Evolutionary conservation across 768 basidiomycete species (phyloP), one percentile per base, ranked within the genome.

Genomic region (Auricularia auricula-judae): DNA sequence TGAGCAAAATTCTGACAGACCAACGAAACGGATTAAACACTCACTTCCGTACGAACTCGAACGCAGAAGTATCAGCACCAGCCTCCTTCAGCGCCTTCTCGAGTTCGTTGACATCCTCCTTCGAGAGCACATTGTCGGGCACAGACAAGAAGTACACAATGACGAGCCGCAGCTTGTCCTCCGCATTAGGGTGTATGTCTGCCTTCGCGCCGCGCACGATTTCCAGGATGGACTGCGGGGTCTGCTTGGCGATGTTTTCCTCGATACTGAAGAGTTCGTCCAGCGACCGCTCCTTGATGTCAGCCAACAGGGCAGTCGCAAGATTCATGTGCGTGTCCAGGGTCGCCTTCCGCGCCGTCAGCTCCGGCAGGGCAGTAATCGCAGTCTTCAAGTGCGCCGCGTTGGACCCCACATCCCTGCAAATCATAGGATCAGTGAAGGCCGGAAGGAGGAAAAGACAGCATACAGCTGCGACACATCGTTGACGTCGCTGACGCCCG

Each of bases 311-410:
- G 18, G 95, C 89, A 12, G 95, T 97, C 43, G 96, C 96, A 64
- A 99, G 96, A 76, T 98, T 98, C 95, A 99, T 98, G 73, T 99
- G 97, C 3, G 95, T 93, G 74, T 99, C 97, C 33, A 99, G 82
- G 1, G 91, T 95, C 36, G 93, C 91, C 71, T 99, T 99, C 51
- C 97, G 85, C 3, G 97, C 94, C 3, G 96, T 98, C 61, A 99
- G 79, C 73, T 98, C 97, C 1, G 97, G 97, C 21, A 99, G 80
- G 66, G 94, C 92, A 1, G 95, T 98, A 72, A 99, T 97, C 7
- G 97, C 97, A 0, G 93, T 93, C 77, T 98, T 98, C 61, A 99
- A 78, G 73, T 98, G 90, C 5, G 92, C 81, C 2, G 97, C 94
- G 74, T 98, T 98, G 36, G 91, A 85, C 1, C 93, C 87, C 34